Conservation (phyloP, 75 land plant species). For the Larix kaempferi region DNA sequence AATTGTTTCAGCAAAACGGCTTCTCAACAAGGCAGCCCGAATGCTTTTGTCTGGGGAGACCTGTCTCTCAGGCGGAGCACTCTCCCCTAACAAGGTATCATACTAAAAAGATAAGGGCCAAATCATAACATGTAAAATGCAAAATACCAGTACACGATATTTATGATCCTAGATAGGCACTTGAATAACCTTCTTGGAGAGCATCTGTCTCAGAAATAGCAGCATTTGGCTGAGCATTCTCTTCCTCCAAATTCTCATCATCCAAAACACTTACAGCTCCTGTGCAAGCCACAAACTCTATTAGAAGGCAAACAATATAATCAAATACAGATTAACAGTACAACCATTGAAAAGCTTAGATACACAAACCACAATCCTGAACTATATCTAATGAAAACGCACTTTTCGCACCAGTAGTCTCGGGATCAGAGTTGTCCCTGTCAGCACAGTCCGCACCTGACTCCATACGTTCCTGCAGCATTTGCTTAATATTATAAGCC, state of each 20-base stretch:
- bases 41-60: conserved; percentile 53
- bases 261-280: conserved; percentile 35
- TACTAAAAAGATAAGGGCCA: conserved; percentile 6
- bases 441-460: conserved; percentile 28
- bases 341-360: neutral
- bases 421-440: conserved; percentile 26
- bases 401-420: conserved; percentile 44
- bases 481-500: conserved; percentile 7
- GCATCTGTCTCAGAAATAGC: conserved; percentile 3
- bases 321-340: too few relatives aligned
- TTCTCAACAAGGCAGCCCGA: conserved; percentile 83
- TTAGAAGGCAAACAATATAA: neutral
- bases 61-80: conserved; percentile 25
- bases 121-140: conserved; percentile 2
- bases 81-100: conserved; percentile 9
- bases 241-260: too few relatives aligned
- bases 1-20: conserved; percentile 87
- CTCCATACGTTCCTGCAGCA: conserved; percentile 33
- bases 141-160: neutral
- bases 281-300: conserved; percentile 5
- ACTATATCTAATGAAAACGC: conserved; percentile 12
- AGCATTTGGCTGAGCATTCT: conserved; percentile 8
- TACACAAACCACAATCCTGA: conserved; percentile 3
- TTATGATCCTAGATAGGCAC: conserved; percentile 18
- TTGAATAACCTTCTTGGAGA: conserved; percentile 18